These are phyloP conservation scores for Teratosphaeria gauchensis DNA, from an alignment of 2,329 filamentous ascomycete genomes.

Conservation along the genomic window DNA sequence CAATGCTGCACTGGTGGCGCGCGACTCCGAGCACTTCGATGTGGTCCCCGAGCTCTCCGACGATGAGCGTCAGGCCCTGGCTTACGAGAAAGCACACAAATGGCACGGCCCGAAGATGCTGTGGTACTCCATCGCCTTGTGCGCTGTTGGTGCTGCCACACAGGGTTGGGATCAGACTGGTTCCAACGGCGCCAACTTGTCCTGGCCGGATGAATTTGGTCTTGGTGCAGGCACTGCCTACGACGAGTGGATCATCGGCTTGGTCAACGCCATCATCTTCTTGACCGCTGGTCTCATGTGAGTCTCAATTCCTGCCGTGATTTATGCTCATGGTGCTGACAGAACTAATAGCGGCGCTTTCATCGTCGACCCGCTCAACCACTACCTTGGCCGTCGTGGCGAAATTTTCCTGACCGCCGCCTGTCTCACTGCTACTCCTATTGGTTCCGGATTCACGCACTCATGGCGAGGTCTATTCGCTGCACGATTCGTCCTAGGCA, in stretches of 20 bases:
- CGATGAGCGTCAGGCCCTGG: conserved; percentile 33
- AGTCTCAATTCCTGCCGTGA: not conserved
- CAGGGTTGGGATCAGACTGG: conserved; percentile 39
- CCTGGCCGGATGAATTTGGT: conserved; percentile 23
- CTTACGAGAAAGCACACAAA: conserved; percentile 38
- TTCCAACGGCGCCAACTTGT: conserved; percentile 25
- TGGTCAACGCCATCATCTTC: conserved; percentile 38
- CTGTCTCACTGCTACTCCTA: conserved; percentile 23
- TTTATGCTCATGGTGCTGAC: not conserved
- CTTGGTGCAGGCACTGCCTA: conserved; percentile 5
- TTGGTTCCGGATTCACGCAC: conserved; percentile 35
- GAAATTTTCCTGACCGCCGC: conserved; percentile 46
- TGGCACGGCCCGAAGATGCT: conserved; percentile 43
- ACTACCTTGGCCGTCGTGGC: conserved; percentile 49
- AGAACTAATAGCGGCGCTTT: conserved; percentile 30
- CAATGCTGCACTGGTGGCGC: conserved; percentile 44
- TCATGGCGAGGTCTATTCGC: conserved; percentile 37
- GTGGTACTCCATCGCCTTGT: conserved; percentile 36
- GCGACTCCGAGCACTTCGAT: conserved; percentile 41
- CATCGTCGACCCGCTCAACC: conserved; percentile 49
- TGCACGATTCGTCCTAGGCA: conserved; percentile 60
- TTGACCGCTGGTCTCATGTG: conserved; percentile 33
- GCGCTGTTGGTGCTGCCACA: conserved; percentile 14
- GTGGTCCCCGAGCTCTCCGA: conserved; percentile 38
- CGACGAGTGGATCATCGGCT: conserved; percentile 19